A percentile compares a stretch with the other conserved stretches of the same genome.
Conservation (phyloP, 2,329 filamentous ascomycete genomes). For the Clarireedia paspali region DNA sequence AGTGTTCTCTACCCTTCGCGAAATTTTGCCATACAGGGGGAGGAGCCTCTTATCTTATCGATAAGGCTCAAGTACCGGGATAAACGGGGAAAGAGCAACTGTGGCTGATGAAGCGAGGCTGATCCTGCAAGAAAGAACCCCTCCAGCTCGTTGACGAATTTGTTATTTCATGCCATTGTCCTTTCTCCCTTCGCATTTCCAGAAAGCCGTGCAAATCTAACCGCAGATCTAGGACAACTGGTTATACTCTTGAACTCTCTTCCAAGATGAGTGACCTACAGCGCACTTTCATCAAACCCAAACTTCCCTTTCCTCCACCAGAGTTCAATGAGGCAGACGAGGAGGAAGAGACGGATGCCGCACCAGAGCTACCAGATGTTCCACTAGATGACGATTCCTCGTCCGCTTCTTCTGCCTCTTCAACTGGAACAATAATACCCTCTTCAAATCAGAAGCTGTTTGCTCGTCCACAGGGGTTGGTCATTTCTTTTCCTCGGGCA, state of each 20-base stretch:
- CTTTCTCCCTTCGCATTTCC: no score
- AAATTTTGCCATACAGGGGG: no score
- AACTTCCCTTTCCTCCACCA: constrained; percentile 57
- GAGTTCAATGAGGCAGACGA: constrained; percentile 43
- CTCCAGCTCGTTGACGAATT: no score
- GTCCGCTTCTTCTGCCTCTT: constrained; percentile 69
- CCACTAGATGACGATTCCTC: constrained; percentile 56
- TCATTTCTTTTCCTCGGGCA: constrained; percentile 16
- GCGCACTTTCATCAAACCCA: constrained; percentile 69
- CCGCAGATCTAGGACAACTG: no score
- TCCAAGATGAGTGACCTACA: constrained; percentile 71
- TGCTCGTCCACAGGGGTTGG: constrained; percentile 60
- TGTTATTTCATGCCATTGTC: no score
- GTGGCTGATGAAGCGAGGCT: no score
- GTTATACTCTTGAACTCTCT: neutral
- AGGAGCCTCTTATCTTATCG: no score
- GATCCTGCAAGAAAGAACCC: no score
- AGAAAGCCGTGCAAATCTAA: no score
- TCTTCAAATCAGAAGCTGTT: constrained; percentile 67
- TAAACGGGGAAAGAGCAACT: no score
- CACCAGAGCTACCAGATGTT: constrained; percentile 34
- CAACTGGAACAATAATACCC: constrained; percentile 84
- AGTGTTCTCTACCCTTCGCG: no score
- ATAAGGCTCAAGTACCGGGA: no score
- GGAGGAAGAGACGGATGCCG: constrained; percentile 32